Evolutionary conservation across 306 rosid species (phyloP).

Genomic region (Inga laurina): DNA sequence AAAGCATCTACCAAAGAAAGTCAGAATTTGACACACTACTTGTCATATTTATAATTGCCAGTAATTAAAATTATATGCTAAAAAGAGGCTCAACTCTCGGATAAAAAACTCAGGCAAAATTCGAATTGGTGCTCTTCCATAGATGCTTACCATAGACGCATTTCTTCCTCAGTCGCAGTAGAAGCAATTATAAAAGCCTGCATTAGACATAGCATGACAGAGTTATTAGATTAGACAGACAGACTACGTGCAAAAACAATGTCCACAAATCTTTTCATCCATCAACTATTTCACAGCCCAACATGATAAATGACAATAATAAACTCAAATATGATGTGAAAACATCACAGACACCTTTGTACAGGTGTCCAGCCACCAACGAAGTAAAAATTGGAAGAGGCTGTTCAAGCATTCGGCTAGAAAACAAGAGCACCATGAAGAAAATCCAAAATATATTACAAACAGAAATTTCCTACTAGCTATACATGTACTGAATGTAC

Average conservation of each 20-base stretch:
- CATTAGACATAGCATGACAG: slow-evolving; percentile 30
- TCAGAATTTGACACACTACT: not conserved
- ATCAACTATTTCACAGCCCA: slow-evolving; percentile 10
- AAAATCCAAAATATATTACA: not conserved
- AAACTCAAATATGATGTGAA: slow-evolving; percentile 7
- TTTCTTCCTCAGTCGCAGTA: slow-evolving; percentile 94
- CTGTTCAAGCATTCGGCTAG: not conserved
- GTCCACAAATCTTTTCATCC: not conserved
- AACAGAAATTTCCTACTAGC: not conserved
- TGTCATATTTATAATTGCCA: not conserved
- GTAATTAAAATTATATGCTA: slow-evolving; percentile 1
- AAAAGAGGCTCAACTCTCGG: slow-evolving; percentile 9
- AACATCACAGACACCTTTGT: not conserved
- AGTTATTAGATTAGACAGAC: slow-evolving; percentile 22
- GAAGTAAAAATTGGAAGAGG: not conserved
- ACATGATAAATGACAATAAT: slow-evolving; percentile 18
- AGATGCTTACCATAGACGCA: slow-evolving; percentile 78
- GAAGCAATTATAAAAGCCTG: slow-evolving; percentile 99
- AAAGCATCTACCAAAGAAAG: slow-evolving; percentile 3
- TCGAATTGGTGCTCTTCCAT: not conserved
- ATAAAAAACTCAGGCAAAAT: not conserved
- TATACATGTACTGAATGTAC: not conserved
- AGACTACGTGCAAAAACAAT: slow-evolving; percentile 16
- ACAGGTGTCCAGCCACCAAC: slow-evolving; percentile 5
- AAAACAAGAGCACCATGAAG: not conserved